A percentile compares a stretch with the other conserved stretches of the same genome.
Conservation (phyloP, 2,329 filamentous ascomycete species). For the Parastagonospora nodorum region DNA sequence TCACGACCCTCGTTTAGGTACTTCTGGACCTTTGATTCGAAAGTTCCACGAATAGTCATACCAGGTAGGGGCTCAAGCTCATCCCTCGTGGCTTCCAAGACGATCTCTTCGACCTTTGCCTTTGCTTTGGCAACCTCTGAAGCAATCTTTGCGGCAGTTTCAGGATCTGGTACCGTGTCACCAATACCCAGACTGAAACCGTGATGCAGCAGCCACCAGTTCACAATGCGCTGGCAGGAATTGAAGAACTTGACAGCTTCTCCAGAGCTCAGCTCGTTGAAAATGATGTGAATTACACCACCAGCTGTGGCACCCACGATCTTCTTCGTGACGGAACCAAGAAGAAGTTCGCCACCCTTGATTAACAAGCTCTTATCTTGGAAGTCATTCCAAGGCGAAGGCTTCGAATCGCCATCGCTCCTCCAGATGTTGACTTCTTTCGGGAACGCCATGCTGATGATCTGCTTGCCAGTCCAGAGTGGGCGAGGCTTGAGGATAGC, state of each 20-base stretch:
- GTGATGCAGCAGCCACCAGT: conserved; percentile 95
- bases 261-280: conserved; percentile 87
- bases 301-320: conserved; percentile 86
- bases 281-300: conserved; percentile 94
- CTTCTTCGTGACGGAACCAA: conserved; percentile 91
- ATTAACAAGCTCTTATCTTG: conserved; percentile 82
- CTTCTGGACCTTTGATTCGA: conserved; percentile 95
- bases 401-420: conserved; percentile 65
- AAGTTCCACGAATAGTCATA: conserved; percentile 98
- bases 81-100: conserved; percentile 79
- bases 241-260: conserved; percentile 95
- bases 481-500: conserved; percentile 93
- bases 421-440: conserved; percentile 73
- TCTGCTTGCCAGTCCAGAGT: conserved; percentile 97
- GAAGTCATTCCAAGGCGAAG: conserved; percentile 61
- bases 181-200: conserved; percentile 98
- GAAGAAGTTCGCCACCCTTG: conserved; percentile 85
- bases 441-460: conserved; percentile 91
- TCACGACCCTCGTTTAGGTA: conserved; percentile 95
- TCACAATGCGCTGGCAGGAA: conserved; percentile 89
- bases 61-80: conserved; percentile 89
- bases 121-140: conserved; percentile 82
- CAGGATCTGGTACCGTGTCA: conserved; percentile 90
- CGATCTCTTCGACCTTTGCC: conserved; percentile 75
- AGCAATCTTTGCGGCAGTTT: conserved; percentile 84